These are phyloP conservation scores for Cladosporium sp. DNA, from an alignment of 2,329 filamentous ascomycete genomes.

Conservation along the genomic window DNA sequence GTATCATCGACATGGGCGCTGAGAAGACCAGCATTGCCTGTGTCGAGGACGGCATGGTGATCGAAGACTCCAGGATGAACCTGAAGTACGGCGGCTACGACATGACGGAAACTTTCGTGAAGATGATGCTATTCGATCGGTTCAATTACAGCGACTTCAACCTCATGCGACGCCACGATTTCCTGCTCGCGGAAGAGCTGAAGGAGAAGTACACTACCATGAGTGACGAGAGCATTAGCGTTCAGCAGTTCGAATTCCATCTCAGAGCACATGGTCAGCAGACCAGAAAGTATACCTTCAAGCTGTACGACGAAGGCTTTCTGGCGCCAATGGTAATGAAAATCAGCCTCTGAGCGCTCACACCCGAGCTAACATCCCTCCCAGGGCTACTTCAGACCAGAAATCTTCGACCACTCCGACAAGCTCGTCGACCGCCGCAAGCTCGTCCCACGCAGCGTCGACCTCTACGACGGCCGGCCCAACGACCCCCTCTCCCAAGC, in stretches of 20 bases:
- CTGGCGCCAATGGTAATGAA: slow-evolving; percentile 71
- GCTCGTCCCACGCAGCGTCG: slow-evolving; percentile 79
- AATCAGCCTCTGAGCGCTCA: neutral
- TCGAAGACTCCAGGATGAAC: slow-evolving; percentile 92
- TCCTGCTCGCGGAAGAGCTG: slow-evolving; percentile 85
- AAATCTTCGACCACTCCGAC: slow-evolving; percentile 72
- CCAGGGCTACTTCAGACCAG: slow-evolving; percentile 77
- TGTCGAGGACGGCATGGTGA: slow-evolving; percentile 89
- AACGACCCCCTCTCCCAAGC: slow-evolving; percentile 86
- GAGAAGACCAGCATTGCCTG: slow-evolving; percentile 97
- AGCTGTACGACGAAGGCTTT: slow-evolving; percentile 93
- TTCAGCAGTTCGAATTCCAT: slow-evolving; percentile 85
- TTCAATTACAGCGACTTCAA: slow-evolving; percentile 97
- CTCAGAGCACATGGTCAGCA: slow-evolving; percentile 81
- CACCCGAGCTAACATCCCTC: neutral
- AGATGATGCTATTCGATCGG: slow-evolving; percentile 95
- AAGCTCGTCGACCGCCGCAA: slow-evolving; percentile 77
- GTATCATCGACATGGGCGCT: slow-evolving; percentile 91
- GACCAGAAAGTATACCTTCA: slow-evolving; percentile 90
- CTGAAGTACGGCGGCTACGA: slow-evolving; percentile 90
- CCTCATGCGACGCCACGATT: slow-evolving; percentile 81
- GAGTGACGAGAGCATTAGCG: slow-evolving; percentile 81
- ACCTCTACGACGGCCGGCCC: slow-evolving; percentile 86
- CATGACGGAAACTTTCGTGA: slow-evolving; percentile 89
- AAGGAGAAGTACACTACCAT: slow-evolving; percentile 92